Conservation (phyloP, 306 rosid species). For the Senna tora region DNA sequence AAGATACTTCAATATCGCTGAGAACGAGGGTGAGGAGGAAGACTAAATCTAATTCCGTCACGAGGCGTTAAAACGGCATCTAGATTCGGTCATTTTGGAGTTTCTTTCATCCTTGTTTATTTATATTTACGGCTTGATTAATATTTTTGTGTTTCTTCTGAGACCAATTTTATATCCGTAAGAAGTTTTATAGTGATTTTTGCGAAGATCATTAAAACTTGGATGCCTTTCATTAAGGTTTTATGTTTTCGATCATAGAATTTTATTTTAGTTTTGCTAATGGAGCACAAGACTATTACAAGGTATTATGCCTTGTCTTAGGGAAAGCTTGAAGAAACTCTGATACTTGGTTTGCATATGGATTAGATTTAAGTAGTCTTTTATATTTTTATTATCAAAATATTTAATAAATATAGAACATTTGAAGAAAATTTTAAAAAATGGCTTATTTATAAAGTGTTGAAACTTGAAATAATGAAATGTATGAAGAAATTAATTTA, state of each 20-base stretch:
- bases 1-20: constrained; percentile 95
- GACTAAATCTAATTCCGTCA: constrained; percentile 47
- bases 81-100: constrained; percentile 35
- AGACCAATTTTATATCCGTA: constrained; percentile 15
- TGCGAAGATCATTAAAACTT: constrained; percentile 15
- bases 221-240: background rate
- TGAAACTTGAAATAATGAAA: too few species aligned
- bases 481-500: too few species aligned
- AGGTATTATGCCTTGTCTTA: too few species aligned
- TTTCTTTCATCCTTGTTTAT: constrained; percentile 30
- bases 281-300: background rate
- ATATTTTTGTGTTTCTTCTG: constrained; percentile 30
- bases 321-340: too few species aligned
- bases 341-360: too few species aligned
- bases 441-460: too few species aligned
- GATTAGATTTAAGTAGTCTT: too few species aligned
- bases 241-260: background rate
- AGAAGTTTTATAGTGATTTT: constrained; percentile 37
- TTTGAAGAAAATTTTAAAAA: too few species aligned
- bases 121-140: constrained; percentile 37
- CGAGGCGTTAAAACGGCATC: constrained; percentile 32
- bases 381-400: too few species aligned
- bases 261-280: background rate
- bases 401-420: too few species aligned
- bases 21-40: constrained; percentile 95